phyloP scores from a whole-genome alignment of 2,329 filamentous ascomycete genomes.

The Colletotrichum chlorophyti region DNA sequence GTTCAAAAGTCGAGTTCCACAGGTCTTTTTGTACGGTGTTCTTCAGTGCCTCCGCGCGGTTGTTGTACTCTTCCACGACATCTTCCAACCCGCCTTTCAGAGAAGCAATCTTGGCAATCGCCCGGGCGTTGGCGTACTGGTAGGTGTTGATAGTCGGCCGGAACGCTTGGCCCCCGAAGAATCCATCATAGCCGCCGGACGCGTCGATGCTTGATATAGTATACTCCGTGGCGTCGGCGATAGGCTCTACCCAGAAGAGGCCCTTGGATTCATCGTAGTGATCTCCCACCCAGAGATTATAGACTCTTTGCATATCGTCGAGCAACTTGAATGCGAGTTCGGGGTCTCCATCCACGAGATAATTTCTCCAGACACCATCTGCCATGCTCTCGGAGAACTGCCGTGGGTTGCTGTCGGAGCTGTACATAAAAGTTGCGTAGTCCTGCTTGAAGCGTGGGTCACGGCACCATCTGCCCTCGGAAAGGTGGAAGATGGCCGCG shows the following conservation, averaged over 20 bases:
- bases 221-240: slow-evolving; percentile 52
- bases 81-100: slow-evolving; percentile 41
- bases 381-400: slow-evolving; percentile 24
- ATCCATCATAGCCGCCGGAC: slow-evolving; percentile 33
- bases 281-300: slow-evolving; percentile 44
- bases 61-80: slow-evolving; percentile 35
- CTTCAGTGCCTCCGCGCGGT: slow-evolving; percentile 42
- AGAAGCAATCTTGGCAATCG: slow-evolving; percentile 44
- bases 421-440: slow-evolving; percentile 32
- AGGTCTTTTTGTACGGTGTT: slow-evolving; percentile 41
- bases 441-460: slow-evolving; percentile 46
- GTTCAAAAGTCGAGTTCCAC: slow-evolving; percentile 45
- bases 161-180: slow-evolving; percentile 47
- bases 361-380: slow-evolving; percentile 31
- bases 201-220: slow-evolving; percentile 35
- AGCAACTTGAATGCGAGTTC: slow-evolving; percentile 45
- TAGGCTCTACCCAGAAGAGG: slow-evolving; percentile 49
- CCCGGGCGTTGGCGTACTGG: slow-evolving; percentile 49
- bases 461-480: slow-evolving; percentile 47
- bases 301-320: slow-evolving; percentile 46
- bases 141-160: slow-evolving; percentile 51
- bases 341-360: slow-evolving; percentile 45
- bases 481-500: slow-evolving; percentile 46
- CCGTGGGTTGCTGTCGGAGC: slow-evolving; percentile 30
- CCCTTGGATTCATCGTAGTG: slow-evolving; percentile 42